A percentile compares a stretch with the other conserved stretches of the same genome.
phyloP scores from a whole-genome alignment of 2,329 filamentous ascomycete species.

The Penicillium sp. region DNA sequence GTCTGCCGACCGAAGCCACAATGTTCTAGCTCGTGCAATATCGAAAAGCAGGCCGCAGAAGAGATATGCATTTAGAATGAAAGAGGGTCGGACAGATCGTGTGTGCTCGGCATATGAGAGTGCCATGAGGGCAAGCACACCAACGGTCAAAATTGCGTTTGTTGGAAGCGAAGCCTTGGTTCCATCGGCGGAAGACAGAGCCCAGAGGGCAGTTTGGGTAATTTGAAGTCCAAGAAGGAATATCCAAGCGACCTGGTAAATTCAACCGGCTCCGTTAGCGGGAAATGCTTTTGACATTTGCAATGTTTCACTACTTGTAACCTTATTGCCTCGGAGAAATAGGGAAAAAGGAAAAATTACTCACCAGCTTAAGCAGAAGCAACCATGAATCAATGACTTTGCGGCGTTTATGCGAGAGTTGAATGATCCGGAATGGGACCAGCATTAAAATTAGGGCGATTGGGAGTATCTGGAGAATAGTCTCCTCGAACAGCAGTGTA shows the following conservation, averaged over 20 bases:
- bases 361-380: slow-evolving; percentile 36
- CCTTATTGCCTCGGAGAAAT: not conserved
- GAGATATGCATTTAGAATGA: slow-evolving; percentile 50
- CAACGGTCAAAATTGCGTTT: slow-evolving; percentile 31
- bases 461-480: slow-evolving; percentile 40
- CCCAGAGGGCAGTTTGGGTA: slow-evolving; percentile 39
- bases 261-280: not conserved
- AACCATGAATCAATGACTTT: slow-evolving; percentile 37
- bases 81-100: slow-evolving; percentile 47
- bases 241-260: slow-evolving; percentile 30
- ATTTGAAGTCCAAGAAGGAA: slow-evolving; percentile 38
- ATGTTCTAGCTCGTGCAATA: slow-evolving; percentile 45
- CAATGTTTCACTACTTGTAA: not conserved
- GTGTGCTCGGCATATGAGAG: slow-evolving; percentile 51
- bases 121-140: slow-evolving; percentile 33
- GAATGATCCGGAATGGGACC: slow-evolving; percentile 35
- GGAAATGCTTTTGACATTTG: not conserved
- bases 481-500: slow-evolving; percentile 49
- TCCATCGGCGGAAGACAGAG: slow-evolving; percentile 28
- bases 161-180: slow-evolving; percentile 38
- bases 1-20: slow-evolving; percentile 38
- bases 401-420: slow-evolving; percentile 34
- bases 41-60: slow-evolving; percentile 48
- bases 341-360: slow-evolving; percentile 13
- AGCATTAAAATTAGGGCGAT: slow-evolving; percentile 37